These are phyloP conservation scores for Mucor circinelloides DNA, from an alignment of 371 early-diverging fungal species.

Conservation along the genomic window DNA sequence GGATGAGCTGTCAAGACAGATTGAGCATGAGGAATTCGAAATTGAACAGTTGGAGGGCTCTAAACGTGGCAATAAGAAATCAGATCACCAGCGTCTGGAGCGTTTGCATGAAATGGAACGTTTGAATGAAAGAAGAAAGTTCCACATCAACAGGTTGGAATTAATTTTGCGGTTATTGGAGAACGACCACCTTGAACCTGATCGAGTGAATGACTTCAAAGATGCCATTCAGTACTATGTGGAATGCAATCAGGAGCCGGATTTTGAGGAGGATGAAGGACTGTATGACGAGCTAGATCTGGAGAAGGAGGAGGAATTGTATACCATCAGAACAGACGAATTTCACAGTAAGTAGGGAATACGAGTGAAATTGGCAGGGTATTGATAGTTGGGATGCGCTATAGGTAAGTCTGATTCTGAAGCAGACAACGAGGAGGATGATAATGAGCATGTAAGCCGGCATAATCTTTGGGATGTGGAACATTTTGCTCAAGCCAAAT, in stretches of 20 bases:
- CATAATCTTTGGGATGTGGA: neutral
- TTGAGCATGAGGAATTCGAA: conserved; percentile 90
- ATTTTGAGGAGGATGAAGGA: conserved; percentile 89
- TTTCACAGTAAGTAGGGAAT: conserved; percentile 28
- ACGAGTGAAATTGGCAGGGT: neutral
- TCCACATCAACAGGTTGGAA: conserved; percentile 88
- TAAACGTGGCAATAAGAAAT: conserved; percentile 60
- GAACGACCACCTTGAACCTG: conserved; percentile 86
- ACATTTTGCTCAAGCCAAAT: neutral
- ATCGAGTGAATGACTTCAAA: conserved; percentile 42
- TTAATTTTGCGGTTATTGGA: conserved; percentile 88
- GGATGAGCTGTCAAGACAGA: conserved; percentile 83
- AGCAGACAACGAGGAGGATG: conserved; percentile 32
- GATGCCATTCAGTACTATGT: conserved; percentile 92
- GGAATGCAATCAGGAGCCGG: conserved; percentile 85
- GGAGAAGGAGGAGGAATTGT: conserved; percentile 86
- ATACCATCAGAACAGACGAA: conserved; percentile 63
- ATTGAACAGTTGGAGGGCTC: conserved; percentile 81
- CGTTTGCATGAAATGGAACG: conserved; percentile 69
- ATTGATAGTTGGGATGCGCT: neutral
- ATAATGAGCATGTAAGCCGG: conserved; percentile 16
- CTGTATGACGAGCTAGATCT: conserved; percentile 93
- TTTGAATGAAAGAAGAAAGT: conserved; percentile 84
- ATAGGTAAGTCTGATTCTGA: conserved; percentile 35
- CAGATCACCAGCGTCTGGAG: conserved; percentile 74